phyloP scores from a whole-genome alignment of 352 stramenopile species.

The Phytophthora multivora region DNA sequence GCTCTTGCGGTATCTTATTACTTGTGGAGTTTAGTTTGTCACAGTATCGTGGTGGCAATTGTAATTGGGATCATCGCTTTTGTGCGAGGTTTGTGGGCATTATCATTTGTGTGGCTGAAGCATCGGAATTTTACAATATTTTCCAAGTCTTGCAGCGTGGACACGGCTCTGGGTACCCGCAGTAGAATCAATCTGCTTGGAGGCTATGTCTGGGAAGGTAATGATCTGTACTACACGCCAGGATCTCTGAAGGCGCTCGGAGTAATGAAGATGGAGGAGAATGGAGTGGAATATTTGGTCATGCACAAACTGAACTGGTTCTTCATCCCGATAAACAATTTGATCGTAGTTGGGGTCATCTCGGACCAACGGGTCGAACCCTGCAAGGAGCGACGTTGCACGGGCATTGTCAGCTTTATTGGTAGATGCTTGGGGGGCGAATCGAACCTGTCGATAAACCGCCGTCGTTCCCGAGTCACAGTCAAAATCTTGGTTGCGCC shows the following conservation, averaged over 20 bases:
- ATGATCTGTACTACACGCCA: constrained; percentile 17
- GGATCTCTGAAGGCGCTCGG: constrained; percentile 15
- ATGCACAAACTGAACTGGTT: constrained; percentile 24
- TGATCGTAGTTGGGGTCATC: constrained; percentile 20
- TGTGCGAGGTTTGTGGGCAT: not conserved
- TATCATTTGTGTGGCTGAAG: constrained; percentile 15
- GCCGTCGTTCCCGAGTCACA: not conserved
- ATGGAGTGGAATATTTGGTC: constrained; percentile 14
- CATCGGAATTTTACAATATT: constrained; percentile 17
- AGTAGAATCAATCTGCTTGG: constrained; percentile 17
- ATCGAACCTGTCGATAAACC: not conserved
- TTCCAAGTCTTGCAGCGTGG: constrained; percentile 18
- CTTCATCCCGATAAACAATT: constrained; percentile 9
- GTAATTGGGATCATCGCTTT: constrained; percentile 19
- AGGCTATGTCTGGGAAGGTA: constrained; percentile 8
- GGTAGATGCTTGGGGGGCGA: constrained; percentile 2
- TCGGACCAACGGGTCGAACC: constrained; percentile 12
- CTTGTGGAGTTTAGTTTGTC: constrained; percentile 24
- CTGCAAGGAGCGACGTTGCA: constrained; percentile 8
- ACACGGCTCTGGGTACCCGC: constrained; percentile 13
- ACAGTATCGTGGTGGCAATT: constrained; percentile 15
- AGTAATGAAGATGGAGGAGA: constrained; percentile 15
- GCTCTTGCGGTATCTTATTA: constrained; percentile 27
- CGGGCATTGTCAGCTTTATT: constrained; percentile 7
- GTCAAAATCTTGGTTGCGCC: not conserved